A percentile compares a stretch with the other conserved stretches of the same genome.
phyloP scores from a whole-genome alignment of 768 basidiomycete species.

The Cystobasidium tubakii region DNA sequence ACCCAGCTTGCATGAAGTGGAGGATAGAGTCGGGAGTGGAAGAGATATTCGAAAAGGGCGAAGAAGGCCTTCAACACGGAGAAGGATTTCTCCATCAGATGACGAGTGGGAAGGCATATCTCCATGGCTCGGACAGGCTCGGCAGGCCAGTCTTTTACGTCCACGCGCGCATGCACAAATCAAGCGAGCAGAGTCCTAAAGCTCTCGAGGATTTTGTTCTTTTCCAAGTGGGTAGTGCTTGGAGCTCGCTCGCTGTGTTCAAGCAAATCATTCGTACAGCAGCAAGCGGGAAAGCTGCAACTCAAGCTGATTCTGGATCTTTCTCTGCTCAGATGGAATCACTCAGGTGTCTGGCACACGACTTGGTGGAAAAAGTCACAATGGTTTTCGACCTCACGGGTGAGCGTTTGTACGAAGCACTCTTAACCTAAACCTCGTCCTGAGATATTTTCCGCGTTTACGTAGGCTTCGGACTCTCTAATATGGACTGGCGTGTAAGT shows the following conservation, averaged over 20 bases:
- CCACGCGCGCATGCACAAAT: slow-evolving; percentile 33
- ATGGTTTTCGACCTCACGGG: slow-evolving; percentile 25
- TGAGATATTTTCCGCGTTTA: not conserved
- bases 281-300: too few relatives aligned
- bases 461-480: slow-evolving; percentile 21
- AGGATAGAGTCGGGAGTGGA: slow-evolving; percentile 44
- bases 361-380: slow-evolving; percentile 28
- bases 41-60: slow-evolving; percentile 42
- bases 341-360: slow-evolving; percentile 20
- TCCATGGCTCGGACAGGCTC: slow-evolving; percentile 41
- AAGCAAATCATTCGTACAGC: too few relatives aligned
- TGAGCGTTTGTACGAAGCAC: not conserved
- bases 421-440: too few relatives aligned
- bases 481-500: slow-evolving; percentile 31
- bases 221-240: slow-evolving; percentile 32
- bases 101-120: slow-evolving; percentile 42
- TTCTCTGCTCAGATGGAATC: slow-evolving; percentile 37
- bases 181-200: slow-evolving; percentile 31
- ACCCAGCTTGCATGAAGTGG: slow-evolving; percentile 44
- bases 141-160: slow-evolving; percentile 42
- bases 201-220: slow-evolving; percentile 35
- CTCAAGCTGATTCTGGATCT: too few relatives aligned
- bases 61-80: slow-evolving; percentile 41
- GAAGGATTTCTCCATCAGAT: slow-evolving; percentile 44
- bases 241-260: too few relatives aligned